Evolutionary conservation across 768 basidiomycete species (phyloP), one percentile per base, ranked within the genome.

Genomic region (Boletales sp.): DNA sequence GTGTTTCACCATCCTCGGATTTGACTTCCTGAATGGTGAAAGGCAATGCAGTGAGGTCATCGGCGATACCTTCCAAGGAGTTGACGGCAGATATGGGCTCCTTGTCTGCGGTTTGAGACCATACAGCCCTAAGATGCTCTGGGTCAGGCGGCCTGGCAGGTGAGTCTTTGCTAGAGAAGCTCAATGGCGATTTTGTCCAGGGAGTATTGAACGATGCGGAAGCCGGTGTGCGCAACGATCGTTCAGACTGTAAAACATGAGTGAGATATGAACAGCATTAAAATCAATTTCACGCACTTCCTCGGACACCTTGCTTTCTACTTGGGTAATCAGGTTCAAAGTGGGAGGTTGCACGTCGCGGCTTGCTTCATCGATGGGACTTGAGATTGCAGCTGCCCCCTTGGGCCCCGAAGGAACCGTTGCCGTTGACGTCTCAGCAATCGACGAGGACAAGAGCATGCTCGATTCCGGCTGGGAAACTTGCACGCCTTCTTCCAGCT

Each of bases 1-100:
- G 86, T 2, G 87, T 88, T 64, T 83, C 84, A 17, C 87, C 90
- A 57, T 87, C 88, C 62, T 91, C 90, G 11, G 88, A 87, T 64
- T 91, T 92, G 45, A 90, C 85, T 48, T 93, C 90, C 61, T 87
- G 89, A 31, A 92, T 65, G 6, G 86, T 85, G 67, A 88, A 88
- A 11, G 90, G 89, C 29, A 93, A 72, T 19, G 84, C 75, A 29
- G 86, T 84, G 48, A 90, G 72, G 60, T 94, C 92, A 61, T 92
- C 90, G 24, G 83, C 82, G 48, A 94, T 90, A 15, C 84, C 86
- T 62, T 90, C 84, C 50, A 94, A 70, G 2, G 90, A 93, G 65
- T 94, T 94, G 19, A 86, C 76, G 9, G 80, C 73, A 50, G 83
- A 80, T 31, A 78, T 66, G 45, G 77, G 80, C n/a, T 82, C 74